Conservation (phyloP, 2,329 filamentous ascomycete species). For the Fusarium fracticaudum region DNA sequence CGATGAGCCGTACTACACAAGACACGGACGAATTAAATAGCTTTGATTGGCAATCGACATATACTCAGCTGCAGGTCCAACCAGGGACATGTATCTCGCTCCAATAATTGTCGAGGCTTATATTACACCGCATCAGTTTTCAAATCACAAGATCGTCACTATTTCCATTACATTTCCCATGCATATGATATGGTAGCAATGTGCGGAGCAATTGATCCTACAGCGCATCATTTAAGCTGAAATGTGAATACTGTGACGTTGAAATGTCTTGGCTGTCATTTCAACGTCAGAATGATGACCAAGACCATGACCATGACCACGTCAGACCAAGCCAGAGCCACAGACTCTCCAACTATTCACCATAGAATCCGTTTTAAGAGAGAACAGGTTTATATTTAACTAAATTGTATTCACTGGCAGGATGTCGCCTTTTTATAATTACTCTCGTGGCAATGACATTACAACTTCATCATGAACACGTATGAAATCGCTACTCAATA, state of each 20-base stretch:
- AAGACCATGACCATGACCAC: background rate
- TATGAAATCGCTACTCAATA: no score
- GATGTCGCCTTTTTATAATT: no score
- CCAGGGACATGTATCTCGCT: background rate
- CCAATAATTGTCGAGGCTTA: background rate
- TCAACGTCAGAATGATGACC: slow-evolving; percentile 15
- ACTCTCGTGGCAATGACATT: no score
- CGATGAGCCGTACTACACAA: background rate
- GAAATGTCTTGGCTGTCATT: background rate
- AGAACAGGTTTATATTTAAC: no score
- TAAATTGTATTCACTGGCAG: no score
- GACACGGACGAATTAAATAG: background rate
- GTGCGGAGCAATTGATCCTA: background rate
- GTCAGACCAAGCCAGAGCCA: no score
- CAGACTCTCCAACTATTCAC: no score
- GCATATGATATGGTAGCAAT: accelerated
- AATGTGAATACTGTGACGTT: background rate
- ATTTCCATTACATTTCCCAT: background rate
- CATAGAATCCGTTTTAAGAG: no score
- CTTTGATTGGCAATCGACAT: background rate
- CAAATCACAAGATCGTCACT: slow-evolving; percentile 19
- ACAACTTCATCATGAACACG: no score
- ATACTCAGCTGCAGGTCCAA: background rate
- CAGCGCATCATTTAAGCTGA: background rate
- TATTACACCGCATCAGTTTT: background rate